Conservation (phyloP, 345 rosid species). For the Leavenworthia alabamica region DNA sequence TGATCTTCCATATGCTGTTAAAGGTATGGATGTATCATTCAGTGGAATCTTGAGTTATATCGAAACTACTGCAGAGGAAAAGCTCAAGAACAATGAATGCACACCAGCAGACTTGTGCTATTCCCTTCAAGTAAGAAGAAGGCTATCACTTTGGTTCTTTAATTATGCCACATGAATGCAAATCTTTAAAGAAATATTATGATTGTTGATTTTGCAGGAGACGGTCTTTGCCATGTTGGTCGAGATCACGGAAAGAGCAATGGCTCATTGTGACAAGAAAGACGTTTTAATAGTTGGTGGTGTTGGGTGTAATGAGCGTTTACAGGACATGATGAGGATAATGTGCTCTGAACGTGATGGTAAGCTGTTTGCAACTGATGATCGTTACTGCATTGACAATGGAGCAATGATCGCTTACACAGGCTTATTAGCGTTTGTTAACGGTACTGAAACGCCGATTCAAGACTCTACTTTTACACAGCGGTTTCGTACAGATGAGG, state of each 20-base stretch:
- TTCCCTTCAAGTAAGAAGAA: conserved; percentile 91
- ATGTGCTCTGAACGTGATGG: conserved; percentile 92
- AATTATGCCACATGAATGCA: neutral
- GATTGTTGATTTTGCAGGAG: conserved; percentile 41
- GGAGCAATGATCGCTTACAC: conserved; percentile 99
- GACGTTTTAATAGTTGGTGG: conserved; percentile 94
- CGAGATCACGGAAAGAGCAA: conserved; percentile 93
- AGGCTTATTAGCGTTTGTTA: conserved; percentile 74
- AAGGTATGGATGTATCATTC: conserved; percentile 98
- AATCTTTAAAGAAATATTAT: neutral
- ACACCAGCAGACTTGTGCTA: conserved; percentile 92
- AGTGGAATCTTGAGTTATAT: conserved; percentile 92
- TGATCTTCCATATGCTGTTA: conserved; percentile 87
- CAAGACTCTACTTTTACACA: conserved; percentile 90
- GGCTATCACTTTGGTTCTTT: neutral
- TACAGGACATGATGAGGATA: conserved; percentile 95
- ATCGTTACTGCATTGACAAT: conserved; percentile 82
- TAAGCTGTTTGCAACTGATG: conserved; percentile 77
- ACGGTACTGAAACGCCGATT: conserved; percentile 56
- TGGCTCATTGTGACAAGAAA: conserved; percentile 94
- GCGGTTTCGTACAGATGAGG: conserved; percentile 89
- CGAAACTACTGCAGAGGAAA: conserved; percentile 74
- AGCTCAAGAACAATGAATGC: conserved; percentile 75
- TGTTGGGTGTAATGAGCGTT: conserved; percentile 88
- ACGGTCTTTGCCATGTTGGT: conserved; percentile 90